Percentiles rank a stretch among this genome's conserved stretches.
Conservation (phyloP, 164 flowering plant species). For the Vitis vinifera region DNA sequence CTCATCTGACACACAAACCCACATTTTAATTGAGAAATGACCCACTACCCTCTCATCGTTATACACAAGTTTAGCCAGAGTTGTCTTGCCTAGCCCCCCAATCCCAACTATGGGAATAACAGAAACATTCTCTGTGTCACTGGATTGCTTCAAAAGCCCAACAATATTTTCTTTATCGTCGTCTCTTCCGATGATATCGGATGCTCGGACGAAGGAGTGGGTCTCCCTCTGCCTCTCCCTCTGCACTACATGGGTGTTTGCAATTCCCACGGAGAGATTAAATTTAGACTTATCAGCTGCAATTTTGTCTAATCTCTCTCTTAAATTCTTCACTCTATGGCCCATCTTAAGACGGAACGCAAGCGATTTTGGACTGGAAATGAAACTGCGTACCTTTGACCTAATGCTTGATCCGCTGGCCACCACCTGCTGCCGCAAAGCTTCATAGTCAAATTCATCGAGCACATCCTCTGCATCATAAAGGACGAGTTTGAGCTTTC, state of each 20-base stretch:
- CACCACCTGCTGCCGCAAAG: background rate
- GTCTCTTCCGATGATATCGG: constrained; percentile 12
- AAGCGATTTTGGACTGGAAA: background rate
- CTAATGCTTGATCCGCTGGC: background rate
- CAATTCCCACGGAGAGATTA: background rate
- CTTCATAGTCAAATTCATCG: constrained; percentile 3
- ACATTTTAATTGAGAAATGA: constrained; percentile 7
- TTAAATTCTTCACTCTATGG: constrained; percentile 13
- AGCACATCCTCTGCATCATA: constrained; percentile 5
- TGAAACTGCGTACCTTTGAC: constrained; percentile 4
- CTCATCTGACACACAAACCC: constrained; percentile 18
- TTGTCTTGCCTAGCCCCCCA: constrained; percentile 14
- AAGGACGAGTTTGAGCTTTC: constrained; percentile 4
- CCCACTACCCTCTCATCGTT: background rate
- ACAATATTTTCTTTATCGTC: background rate
- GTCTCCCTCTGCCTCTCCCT: background rate
- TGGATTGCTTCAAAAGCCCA: background rate
- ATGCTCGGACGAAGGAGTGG: constrained; percentile 2
- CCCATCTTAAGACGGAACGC: constrained; percentile 7
- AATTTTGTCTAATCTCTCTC: constrained; percentile 14
- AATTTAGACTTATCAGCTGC: constrained; percentile 8
- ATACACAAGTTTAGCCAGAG: constrained; percentile 12
- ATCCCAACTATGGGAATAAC: constrained; percentile 9
- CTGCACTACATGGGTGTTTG: background rate
- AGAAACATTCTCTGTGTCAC: background rate